phyloP scores from a whole-genome alignment of 371 early-diverging fungal genomes.

The Haplosporangium sp. region DNA sequence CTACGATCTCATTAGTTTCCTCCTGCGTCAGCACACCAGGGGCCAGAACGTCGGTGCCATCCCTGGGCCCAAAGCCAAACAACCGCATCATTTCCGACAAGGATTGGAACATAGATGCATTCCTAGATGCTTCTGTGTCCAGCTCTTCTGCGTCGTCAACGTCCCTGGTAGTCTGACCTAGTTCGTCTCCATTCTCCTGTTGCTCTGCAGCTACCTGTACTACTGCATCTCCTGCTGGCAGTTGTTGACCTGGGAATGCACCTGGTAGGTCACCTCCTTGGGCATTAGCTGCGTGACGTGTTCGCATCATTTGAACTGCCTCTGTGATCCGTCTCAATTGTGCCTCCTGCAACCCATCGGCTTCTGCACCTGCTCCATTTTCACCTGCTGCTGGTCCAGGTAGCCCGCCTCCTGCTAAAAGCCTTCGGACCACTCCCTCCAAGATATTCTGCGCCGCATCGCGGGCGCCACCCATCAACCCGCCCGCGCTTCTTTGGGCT shows the following conservation, averaged over 20 bases:
- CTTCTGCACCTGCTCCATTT: conserved; percentile 30
- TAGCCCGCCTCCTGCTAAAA: conserved; percentile 19
- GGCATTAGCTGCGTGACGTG: conserved; percentile 31
- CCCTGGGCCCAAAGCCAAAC: conserved; percentile 24
- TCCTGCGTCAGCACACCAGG: conserved; percentile 9
- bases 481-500: conserved; percentile 33
- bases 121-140: conserved; percentile 5
- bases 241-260: conserved; percentile 16
- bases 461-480: conserved; percentile 30
- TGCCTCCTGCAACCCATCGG: conserved; percentile 40
- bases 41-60: not conserved
- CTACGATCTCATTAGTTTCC: conserved; percentile 23
- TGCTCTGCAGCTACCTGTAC: conserved; percentile 1
- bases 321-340: conserved; percentile 46
- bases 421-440: conserved; percentile 37
- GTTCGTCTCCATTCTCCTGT: not conserved
- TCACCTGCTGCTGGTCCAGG: conserved; percentile 14
- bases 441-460: conserved; percentile 45
- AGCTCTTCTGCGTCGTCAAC: not conserved
- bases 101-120: conserved; percentile 23
- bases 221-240: not conserved
- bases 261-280: conserved; percentile 19
- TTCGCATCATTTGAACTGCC: conserved; percentile 49
- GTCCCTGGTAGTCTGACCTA: not conserved
- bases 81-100: conserved; percentile 36